Percentiles rank a stretch among this genome's conserved stretches.
phyloP scores from a whole-genome alignment of 2,329 filamentous ascomycete genomes.

The Fusarium concolor region DNA sequence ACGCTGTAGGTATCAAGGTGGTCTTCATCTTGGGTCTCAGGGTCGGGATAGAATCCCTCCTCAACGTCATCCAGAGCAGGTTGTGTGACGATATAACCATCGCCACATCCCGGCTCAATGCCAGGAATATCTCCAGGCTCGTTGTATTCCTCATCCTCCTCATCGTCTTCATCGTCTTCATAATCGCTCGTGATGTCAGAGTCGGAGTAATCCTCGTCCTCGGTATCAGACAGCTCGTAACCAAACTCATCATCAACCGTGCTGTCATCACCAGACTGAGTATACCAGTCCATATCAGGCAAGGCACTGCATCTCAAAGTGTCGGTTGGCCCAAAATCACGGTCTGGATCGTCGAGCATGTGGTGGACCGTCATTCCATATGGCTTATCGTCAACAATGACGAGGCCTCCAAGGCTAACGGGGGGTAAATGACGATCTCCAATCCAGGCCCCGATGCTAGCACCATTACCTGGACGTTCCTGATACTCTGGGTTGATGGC shows the following conservation, averaged over 20 bases:
- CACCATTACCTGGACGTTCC: slow-evolving; percentile 81
- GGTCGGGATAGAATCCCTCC: slow-evolving; percentile 82
- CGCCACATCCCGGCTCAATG: slow-evolving; percentile 78
- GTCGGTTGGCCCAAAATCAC: slow-evolving; percentile 51
- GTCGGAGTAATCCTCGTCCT: slow-evolving; percentile 65
- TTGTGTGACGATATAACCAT: slow-evolving; percentile 86
- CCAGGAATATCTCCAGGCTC: slow-evolving; percentile 83
- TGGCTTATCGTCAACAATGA: slow-evolving; percentile 84
- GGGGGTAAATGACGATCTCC: slow-evolving; percentile 88
- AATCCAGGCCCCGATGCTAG: slow-evolving; percentile 92
- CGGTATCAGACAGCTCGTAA: slow-evolving; percentile 71
- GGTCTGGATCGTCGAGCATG: slow-evolving; percentile 82
- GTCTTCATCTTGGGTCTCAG: slow-evolving; percentile 79
- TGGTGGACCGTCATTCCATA: slow-evolving; percentile 98
- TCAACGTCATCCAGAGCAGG: slow-evolving; percentile 90
- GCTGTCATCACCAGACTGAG: slow-evolving; percentile 56
- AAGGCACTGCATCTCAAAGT: slow-evolving; percentile 55
- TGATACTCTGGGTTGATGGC: slow-evolving; percentile 82
- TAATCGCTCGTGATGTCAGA: slow-evolving; percentile 66
- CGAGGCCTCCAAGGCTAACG: slow-evolving; percentile 89
- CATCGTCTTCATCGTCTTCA: slow-evolving; percentile 62
- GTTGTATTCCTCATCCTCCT: slow-evolving; percentile 66
- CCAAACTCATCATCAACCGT: slow-evolving; percentile 65
- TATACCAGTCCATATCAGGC: slow-evolving; percentile 57
- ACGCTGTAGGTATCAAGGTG: slow-evolving; percentile 84